Percentiles rank a stretch among this genome's conserved stretches.
Evolutionary conservation across 192 early-diverging fungal genomes (phyloP).

Genomic region (Coemansia nantahalensis): DNA sequence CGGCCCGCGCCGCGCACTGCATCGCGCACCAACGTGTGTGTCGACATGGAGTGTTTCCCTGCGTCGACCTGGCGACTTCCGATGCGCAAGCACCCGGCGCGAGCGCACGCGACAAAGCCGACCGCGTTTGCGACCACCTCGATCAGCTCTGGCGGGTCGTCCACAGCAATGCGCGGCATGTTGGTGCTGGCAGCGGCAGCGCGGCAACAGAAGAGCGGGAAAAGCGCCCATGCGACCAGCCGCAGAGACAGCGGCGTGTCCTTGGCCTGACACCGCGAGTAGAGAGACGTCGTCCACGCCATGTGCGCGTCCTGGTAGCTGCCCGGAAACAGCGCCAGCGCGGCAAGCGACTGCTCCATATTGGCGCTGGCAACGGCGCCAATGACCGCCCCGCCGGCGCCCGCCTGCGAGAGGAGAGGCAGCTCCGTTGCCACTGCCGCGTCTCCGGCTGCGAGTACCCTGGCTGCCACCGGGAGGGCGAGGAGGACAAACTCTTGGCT

Average conservation of each 20-base stretch:
- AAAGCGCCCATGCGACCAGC: constrained; percentile 29
- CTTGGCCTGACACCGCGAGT: constrained; percentile 23
- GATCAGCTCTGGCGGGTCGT: constrained; percentile 33
- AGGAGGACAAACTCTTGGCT: constrained; percentile 9
- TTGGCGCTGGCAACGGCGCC: background rate
- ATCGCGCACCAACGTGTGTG: background rate
- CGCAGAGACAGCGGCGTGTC: constrained; percentile 13
- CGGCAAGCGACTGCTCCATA: constrained; percentile 4
- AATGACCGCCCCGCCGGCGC: background rate
- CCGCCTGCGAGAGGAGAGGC: background rate
- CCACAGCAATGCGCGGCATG: constrained; percentile 28
- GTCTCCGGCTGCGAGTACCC: background rate
- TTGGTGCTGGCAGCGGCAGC: background rate
- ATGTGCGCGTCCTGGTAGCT: constrained; percentile 16
- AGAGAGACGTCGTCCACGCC: constrained; percentile 18
- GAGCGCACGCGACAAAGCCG: constrained; percentile 43
- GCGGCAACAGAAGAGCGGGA: constrained; percentile 31
- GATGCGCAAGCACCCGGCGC: constrained; percentile 21
- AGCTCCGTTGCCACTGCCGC: background rate
- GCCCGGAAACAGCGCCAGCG: background rate
- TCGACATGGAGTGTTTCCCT: background rate
- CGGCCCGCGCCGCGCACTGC: background rate
- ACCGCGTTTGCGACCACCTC: constrained; percentile 30
- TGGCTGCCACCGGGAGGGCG: constrained; percentile 1
- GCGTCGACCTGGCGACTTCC: background rate